Percentiles rank a stretch among this genome's conserved stretches.
Conservation (phyloP, 2,329 filamentous ascomycete genomes). For the Rhynchosporium secalis region DNA sequence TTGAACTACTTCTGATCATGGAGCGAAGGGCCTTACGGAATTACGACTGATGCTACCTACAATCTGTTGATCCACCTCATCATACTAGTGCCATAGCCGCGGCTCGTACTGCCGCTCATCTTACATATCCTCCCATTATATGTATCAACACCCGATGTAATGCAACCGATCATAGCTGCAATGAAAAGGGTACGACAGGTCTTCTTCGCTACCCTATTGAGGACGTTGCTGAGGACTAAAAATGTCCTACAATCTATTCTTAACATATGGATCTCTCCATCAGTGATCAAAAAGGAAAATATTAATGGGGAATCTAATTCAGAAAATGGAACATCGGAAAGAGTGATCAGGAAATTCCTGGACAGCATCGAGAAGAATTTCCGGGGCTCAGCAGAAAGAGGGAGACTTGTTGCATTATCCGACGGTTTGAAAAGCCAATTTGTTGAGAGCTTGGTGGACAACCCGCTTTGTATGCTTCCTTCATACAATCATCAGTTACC, state of each 20-base stretch:
- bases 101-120: slow-evolving; percentile 27
- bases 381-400: slow-evolving; percentile 48
- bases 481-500: slow-evolving; percentile 66
- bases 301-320: slow-evolving; percentile 18
- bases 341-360: slow-evolving; percentile 49
- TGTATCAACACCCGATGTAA: slow-evolving; percentile 37
- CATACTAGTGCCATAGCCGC: slow-evolving; percentile 29
- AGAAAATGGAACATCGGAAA: slow-evolving; percentile 23
- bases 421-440: slow-evolving; percentile 56
- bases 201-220: slow-evolving; percentile 55
- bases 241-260: slow-evolving; percentile 59
- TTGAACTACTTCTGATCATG: slow-evolving; percentile 24
- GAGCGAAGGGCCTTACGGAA: slow-evolving; percentile 21
- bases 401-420: slow-evolving; percentile 47
- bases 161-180: slow-evolving; percentile 55
- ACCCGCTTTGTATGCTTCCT: slow-evolving; percentile 62
- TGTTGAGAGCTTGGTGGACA: slow-evolving; percentile 50
- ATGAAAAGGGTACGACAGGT: slow-evolving; percentile 59
- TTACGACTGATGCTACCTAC: slow-evolving; percentile 18
- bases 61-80: slow-evolving; percentile 21
- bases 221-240: slow-evolving; percentile 59
- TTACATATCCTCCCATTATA: slow-evolving; percentile 32
- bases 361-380: slow-evolving; percentile 56
- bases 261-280: slow-evolving; percentile 53
- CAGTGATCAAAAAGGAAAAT: slow-evolving; percentile 32